phyloP scores from a whole-genome alignment of 257 asterid genomes.

The Primulina huaijiensis region DNA sequence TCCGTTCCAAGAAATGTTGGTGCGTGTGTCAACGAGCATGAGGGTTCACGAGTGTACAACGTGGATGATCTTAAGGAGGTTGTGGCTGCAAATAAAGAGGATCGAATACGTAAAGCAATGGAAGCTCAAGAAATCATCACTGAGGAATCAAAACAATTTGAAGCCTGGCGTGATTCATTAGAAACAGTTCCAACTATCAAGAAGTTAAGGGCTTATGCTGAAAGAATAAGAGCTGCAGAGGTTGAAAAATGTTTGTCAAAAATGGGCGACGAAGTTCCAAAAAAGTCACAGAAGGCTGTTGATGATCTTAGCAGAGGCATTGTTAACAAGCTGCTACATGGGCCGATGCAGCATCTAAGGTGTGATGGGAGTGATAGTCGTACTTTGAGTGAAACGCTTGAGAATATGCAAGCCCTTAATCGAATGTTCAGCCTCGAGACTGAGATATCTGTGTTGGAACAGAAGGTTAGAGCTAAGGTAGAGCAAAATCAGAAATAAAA shows the following conservation, averaged over 20 bases:
- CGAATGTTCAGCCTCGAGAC: slow-evolving; percentile 86
- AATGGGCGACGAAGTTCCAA: slow-evolving; percentile 88
- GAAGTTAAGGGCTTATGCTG: slow-evolving; percentile 89
- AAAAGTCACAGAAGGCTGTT: slow-evolving; percentile 72
- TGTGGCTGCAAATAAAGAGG: slow-evolving; percentile 94
- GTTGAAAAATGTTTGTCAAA: slow-evolving; percentile 84
- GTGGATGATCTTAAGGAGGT: slow-evolving; percentile 95
- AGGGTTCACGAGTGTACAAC: slow-evolving; percentile 67
- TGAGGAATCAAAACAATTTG: slow-evolving; percentile 84
- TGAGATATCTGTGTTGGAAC: slow-evolving; percentile 78
- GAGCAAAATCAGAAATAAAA: slow-evolving; percentile 72
- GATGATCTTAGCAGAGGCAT: slow-evolving; percentile 91
- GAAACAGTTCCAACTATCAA: slow-evolving; percentile 94
- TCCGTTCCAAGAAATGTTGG: slow-evolving; percentile 95
- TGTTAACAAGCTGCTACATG: slow-evolving; percentile 88
- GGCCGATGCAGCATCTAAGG: slow-evolving; percentile 97
- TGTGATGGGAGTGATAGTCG: slow-evolving; percentile 95
- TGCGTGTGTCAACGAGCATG: slow-evolving; percentile 66
- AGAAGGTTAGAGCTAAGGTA: slow-evolving; percentile 83
- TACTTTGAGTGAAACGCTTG: slow-evolving; percentile 87
- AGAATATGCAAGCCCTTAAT: slow-evolving; percentile 93
- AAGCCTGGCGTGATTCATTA: slow-evolving; percentile 90
- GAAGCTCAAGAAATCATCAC: slow-evolving; percentile 80
- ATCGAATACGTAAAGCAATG: slow-evolving; percentile 79
- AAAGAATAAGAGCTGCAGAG: slow-evolving; percentile 77